Base-by-base conservation (phyloP, 2,329 filamentous ascomycete genomes). In the Venturia carpophila region DNA sequence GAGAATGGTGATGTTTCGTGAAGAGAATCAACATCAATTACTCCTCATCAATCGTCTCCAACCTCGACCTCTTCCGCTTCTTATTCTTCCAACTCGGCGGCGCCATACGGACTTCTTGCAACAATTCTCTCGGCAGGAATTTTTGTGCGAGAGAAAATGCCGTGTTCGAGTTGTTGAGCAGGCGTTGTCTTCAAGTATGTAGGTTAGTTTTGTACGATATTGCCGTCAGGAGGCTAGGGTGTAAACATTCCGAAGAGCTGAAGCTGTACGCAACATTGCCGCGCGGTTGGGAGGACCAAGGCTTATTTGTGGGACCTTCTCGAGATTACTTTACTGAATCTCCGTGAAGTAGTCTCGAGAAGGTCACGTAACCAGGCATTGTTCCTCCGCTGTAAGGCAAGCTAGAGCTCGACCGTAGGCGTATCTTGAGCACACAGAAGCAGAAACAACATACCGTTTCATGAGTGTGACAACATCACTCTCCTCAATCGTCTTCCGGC, bases 71-170 rank as follows among this genome's bases (percentile, higher is more conserved):
- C 77, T 69, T 79, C 73, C 75, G 70, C 68, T 75, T 76, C 60
- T 71, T 71, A 62, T 71, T 71, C 68, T 81, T 86, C 10, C 77
- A 71, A 55, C 81, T 82, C 2, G 79, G 74, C 1, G 83, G 82
- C 9, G 84, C 79, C 87, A 92, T 91, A 67, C 88, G 87, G 69
- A 96, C 79, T 72, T 93, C 88, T 73, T 94, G 90, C 62, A 94
- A 78, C 65, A 96, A 81, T 75, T 96, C 92, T 70, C 91, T 82
- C 1, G 92, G 91, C 55, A 96, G 81, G 76, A 93, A 81, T 68
- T 86, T 89, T 71, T 93, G 89, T 41, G 92, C 92, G n/a, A 96
- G 82, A 43, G 90, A 90, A 76, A 96, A 96, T 37, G 87, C 81
- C 62, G 91, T 93, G n/a, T 83, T 87, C 39, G 83, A 83, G 49